Conservation (phyloP, 108 stramenopile species). For the Cyclostephanos invisitatus region DNA sequence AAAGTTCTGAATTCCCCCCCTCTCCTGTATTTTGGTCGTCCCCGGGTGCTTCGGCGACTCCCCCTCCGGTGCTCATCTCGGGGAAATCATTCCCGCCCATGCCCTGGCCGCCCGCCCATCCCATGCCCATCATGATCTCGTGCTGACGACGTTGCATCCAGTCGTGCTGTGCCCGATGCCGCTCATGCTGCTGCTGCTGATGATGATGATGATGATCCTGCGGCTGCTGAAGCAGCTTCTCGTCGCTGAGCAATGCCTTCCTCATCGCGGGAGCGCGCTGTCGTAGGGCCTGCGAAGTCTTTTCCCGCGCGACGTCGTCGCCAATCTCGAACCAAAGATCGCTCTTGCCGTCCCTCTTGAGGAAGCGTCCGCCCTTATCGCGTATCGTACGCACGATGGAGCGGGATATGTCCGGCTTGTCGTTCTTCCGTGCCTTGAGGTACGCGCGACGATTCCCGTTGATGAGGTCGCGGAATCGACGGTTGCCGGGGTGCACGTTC, state of each 20-base stretch:
- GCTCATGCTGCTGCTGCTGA: conserved; percentile 19
- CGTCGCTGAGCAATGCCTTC: conserved; percentile 64
- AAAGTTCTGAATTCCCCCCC: not conserved
- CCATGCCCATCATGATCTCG: conserved; percentile 34
- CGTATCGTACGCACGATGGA: conserved; percentile 73
- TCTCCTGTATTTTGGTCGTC: not conserved
- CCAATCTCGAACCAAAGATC: conserved; percentile 46
- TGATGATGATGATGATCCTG: conserved; percentile 28
- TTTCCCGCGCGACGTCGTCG: conserved; percentile 56
- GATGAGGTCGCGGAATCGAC: conserved; percentile 58
- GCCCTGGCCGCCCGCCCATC: conserved; percentile 20
- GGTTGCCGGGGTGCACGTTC: conserved; percentile 75
- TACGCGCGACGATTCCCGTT: conserved; percentile 46
- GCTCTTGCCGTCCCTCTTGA: conserved; percentile 69
- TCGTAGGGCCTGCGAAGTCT: conserved; percentile 46
- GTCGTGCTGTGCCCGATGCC: conserved; percentile 26
- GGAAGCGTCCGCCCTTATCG: conserved; percentile 64
- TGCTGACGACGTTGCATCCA: conserved; percentile 43
- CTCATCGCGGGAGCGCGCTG: conserved; percentile 82
- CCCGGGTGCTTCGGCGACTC: not conserved
- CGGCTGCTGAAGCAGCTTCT: conserved; percentile 34
- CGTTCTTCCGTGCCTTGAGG: conserved; percentile 51
- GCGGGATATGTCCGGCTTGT: conserved; percentile 75
- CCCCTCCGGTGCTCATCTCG: conserved; percentile 9
- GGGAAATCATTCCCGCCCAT: conserved; percentile 14